Conservation (phyloP, 148 eudicot genomes). For the Mesembryanthemum crystallinum region DNA sequence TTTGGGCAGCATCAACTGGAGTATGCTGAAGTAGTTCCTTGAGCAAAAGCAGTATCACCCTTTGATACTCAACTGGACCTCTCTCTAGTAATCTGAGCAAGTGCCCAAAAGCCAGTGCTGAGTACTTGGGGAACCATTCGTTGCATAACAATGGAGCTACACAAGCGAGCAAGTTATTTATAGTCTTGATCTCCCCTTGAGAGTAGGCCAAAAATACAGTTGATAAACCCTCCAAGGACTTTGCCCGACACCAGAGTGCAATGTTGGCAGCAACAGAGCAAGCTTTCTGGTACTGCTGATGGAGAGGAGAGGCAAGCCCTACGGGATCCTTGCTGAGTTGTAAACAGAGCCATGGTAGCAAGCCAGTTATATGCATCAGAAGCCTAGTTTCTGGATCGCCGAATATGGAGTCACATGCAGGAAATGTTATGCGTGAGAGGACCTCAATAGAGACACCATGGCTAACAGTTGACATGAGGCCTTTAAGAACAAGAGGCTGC, state of each 20-base stretch:
- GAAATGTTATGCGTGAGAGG: constrained; percentile 84
- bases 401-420: constrained; percentile 88
- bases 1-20: constrained; percentile 95
- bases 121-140: constrained; percentile 95
- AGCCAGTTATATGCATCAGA: constrained; percentile 89
- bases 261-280: constrained; percentile 83
- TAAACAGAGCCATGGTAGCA: constrained; percentile 95
- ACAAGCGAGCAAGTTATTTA: constrained; percentile 84
- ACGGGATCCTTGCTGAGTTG: constrained; percentile 70
- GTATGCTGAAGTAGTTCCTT: constrained; percentile 96
- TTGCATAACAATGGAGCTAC: constrained; percentile 83
- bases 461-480: constrained; percentile 89
- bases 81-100: constrained; percentile 73
- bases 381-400: constrained; percentile 91
- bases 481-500: constrained; percentile 96
- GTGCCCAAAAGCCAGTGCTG: constrained; percentile 94
- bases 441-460: constrained; percentile 87
- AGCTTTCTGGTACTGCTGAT: constrained; percentile 78
- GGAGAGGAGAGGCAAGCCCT: constrained; percentile 65
- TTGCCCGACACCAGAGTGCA: constrained; percentile 82
- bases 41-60: constrained; percentile 81
- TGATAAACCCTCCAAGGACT: constrained; percentile 75
- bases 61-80: constrained; percentile 91
- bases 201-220: constrained; percentile 83
- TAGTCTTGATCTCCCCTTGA: constrained; percentile 74